Base-by-base conservation (phyloP, 2,329 filamentous ascomycete species). In the Ophiostoma sp. region DNA sequence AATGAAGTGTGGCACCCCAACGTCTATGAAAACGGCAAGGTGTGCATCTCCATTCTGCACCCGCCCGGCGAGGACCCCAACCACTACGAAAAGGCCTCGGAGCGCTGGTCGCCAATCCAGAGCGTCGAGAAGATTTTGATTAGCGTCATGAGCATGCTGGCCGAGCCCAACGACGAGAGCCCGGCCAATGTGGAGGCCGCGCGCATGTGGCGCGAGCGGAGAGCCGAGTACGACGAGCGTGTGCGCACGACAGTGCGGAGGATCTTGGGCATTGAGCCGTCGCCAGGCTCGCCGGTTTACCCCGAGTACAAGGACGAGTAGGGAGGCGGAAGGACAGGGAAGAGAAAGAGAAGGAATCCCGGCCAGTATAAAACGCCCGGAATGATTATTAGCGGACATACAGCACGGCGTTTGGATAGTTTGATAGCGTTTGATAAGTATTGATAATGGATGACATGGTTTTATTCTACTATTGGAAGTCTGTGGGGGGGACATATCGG, bases 41-140 rank as follows among this genome's bases (percentile, higher is more conserved):
- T 98, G 76, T 98, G 94, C 83, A 98, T 98, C 77, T 96, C 92
- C n/a, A 98, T 98, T 82, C 89, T 98, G 1, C 94, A 98, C 80
- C 90, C 94, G 3, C 94, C 94, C 2, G 94, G 95, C 76, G 94
- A 98, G 81, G 94, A 98, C 80, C 95, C 95, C 69, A 97, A 97
- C 82, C 94, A 97, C 83, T 98, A 98, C 85, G 94, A 98, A 81
- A 92, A 94, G 76, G 94, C 95, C 8, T 93, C 91, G 1, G 95
- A 98, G 83, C 89, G 94, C 73, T 98, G 94, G 94, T 94, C 91
- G 36, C 94, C 94, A 15, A 97, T 98, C 73, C 95, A 98, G 82
- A 95, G 91, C 72, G 94, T 97, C 75, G 95, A 98, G 82, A 98
- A 97, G 84, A 98, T 98, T 75, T 84, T 98, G 75, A 93, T 98